Evolutionary conservation across 805 yeast species (phyloP).

Genomic region (Ogataea sp.): DNA sequence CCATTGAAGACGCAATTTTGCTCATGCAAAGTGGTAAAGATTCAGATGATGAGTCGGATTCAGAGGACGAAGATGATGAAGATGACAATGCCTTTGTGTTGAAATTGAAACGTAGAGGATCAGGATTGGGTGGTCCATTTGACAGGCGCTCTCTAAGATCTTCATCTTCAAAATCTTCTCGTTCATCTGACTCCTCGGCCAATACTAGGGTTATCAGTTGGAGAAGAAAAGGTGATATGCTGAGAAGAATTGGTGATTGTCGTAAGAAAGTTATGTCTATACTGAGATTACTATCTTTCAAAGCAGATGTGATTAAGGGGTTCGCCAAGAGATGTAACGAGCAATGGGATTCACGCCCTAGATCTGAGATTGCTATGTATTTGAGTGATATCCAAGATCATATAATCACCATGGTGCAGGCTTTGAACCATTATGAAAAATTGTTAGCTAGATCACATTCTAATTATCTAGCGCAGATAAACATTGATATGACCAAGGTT

Average conservation of each 20-base stretch:
- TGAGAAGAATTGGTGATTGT: constrained; percentile 90
- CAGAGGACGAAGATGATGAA: constrained; percentile 30
- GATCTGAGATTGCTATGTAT: constrained; percentile 87
- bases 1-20: constrained; percentile 88
- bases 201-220: constrained; percentile 51
- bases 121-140: constrained; percentile 8
- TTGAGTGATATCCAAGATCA: constrained; percentile 97
- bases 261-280: constrained; percentile 92
- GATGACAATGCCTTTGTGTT: constrained; percentile 25
- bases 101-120: constrained; percentile 21
- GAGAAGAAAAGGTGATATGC: constrained; percentile 92
- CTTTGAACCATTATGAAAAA: constrained; percentile 91
- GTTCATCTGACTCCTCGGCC: constrained; percentile 25
- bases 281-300: constrained; percentile 74
- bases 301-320: constrained; percentile 97
- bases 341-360: constrained; percentile 71
- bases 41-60: constrained; percentile 34
- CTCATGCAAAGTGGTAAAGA: constrained; percentile 69
- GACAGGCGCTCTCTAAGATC: constrained; percentile 15
- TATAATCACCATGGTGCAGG: constrained; percentile 93
- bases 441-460: constrained; percentile 91
- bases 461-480: constrained; percentile 91
- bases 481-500: constrained; percentile 95
- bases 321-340: constrained; percentile 88
- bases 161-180: constrained; percentile 10